These are phyloP conservation scores for Populus ilicifolia DNA, from an alignment of 345 rosid species.

Conservation along the genomic window DNA sequence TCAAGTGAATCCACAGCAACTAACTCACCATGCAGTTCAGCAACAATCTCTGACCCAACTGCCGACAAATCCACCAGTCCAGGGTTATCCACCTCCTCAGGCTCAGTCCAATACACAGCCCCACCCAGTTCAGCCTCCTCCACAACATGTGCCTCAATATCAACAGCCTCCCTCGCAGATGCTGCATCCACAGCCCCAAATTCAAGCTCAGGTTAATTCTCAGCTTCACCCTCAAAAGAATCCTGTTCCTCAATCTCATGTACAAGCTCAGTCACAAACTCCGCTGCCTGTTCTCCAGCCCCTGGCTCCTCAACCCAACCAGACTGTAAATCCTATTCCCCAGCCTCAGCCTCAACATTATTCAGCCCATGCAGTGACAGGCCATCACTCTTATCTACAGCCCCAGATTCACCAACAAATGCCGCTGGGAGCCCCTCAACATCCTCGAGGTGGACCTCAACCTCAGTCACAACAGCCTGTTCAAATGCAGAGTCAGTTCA, in stretches of 20 bases:
- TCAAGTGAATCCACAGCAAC: conserved; percentile 35
- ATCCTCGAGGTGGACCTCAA: conserved; percentile 38
- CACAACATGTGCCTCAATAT: conserved; percentile 36
- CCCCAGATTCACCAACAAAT: conserved; percentile 40
- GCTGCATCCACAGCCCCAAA: conserved; percentile 32
- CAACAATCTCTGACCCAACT: conserved; percentile 29
- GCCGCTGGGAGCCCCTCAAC: conserved; percentile 35
- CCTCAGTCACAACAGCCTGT: conserved; percentile 32
- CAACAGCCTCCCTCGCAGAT: conserved; percentile 39
- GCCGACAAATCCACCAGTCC: conserved; percentile 22
- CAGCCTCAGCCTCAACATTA: conserved; percentile 36
- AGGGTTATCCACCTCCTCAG: conserved; percentile 24
- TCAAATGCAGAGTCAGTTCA: conserved; percentile 41
- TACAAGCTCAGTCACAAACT: conserved; percentile 33
- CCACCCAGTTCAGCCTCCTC: conserved; percentile 24
- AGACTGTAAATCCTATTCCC: conserved; percentile 30
- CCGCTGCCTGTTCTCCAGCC: conserved; percentile 21
- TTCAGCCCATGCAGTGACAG: conserved; percentile 41
- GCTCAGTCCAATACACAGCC: conserved; percentile 26
- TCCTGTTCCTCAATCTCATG: conserved; percentile 11
- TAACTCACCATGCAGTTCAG: conserved; percentile 18
- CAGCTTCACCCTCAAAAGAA: conserved; percentile 21
- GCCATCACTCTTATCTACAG: conserved; percentile 53
- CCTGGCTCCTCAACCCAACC: conserved; percentile 29
- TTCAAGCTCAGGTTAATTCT: conserved; percentile 11